Evolutionary conservation across 176 grass and related monocot species (phyloP).

Genomic region (Oryza glumipatula): DNA sequence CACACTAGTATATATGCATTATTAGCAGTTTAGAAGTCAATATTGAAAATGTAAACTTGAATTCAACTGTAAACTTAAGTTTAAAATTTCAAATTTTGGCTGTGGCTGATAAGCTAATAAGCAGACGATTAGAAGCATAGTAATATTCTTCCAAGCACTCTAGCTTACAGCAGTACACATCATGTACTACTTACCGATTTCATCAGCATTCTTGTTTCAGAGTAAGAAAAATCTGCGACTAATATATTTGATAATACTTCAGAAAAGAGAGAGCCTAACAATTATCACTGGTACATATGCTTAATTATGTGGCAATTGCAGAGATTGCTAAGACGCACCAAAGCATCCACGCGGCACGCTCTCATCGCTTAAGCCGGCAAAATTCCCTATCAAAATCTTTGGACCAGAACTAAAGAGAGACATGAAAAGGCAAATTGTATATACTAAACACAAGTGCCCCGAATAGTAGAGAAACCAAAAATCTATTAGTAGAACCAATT

Average conservation of each 20-base stretch:
- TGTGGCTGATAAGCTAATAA: no score
- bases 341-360: conserved; percentile 20
- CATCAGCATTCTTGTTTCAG: not conserved
- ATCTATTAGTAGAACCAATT: not conserved
- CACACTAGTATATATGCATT: no score
- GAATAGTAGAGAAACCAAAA: not conserved
- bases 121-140: no score
- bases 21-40: no score
- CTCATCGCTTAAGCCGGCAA: conserved; percentile 6
- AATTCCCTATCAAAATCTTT: conserved; percentile 7
- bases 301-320: conserved; percentile 5
- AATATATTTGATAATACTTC: not conserved
- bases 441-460: conserved; percentile 20
- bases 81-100: no score
- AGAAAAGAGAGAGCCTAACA: not conserved
- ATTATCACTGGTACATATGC: not conserved
- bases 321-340: not conserved
- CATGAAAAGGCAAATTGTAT: not conserved
- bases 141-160: no score
- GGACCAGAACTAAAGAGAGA: conserved; percentile 26
- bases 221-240: not conserved
- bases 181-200: no score
- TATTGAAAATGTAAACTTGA: no score
- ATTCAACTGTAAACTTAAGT: no score
- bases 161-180: no score